A percentile compares a stretch with the other conserved stretches of the same genome.
These are phyloP conservation scores for Venustampulla echinocandica DNA, from an alignment of 495 filamentous ascomycete genomes.

Conservation along the genomic window DNA sequence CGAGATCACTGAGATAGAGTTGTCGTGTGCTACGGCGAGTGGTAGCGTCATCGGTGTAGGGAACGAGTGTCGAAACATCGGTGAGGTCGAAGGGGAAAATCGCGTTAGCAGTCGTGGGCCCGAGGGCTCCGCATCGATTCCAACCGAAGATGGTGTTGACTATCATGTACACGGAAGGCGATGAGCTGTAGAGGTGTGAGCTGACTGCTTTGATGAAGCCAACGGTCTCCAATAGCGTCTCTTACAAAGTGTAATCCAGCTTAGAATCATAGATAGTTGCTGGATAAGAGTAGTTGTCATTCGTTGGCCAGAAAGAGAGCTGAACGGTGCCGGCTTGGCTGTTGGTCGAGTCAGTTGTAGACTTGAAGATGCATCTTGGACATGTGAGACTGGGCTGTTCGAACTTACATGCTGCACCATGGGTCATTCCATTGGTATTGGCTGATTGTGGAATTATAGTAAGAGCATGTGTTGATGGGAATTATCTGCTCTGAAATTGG, in stretches of 20 bases:
- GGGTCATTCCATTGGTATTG: constrained; percentile 20
- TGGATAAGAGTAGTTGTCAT: neutral
- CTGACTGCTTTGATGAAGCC: neutral
- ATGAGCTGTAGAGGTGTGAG: constrained; percentile 24
- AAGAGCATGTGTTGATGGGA: constrained; percentile 14
- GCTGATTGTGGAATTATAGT: constrained; percentile 11
- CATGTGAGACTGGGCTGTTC: neutral
- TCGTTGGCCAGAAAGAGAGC: constrained; percentile 27
- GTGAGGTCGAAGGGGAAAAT: constrained; percentile 2
- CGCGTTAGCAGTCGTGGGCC: constrained; percentile 12
- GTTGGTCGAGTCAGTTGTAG: neutral
- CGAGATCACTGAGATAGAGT: too few relatives aligned
- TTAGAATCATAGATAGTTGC: neutral
- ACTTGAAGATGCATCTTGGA: neutral
- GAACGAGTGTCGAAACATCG: neutral
- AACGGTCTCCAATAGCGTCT: neutral
- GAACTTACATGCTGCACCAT: constrained; percentile 27
- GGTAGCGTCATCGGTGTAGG: too few relatives aligned
- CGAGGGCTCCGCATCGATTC: constrained; percentile 11
- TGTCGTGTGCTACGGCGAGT: too few relatives aligned
- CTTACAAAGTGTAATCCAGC: too few relatives aligned
- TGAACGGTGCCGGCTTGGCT: neutral
- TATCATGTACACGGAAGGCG: constrained; percentile 32
- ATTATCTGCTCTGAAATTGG: constrained; percentile 12
- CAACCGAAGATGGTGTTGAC: constrained; percentile 18